phyloP scores from a whole-genome alignment of 495 filamentous ascomycete genomes.

The Acidomyces sp. region DNA sequence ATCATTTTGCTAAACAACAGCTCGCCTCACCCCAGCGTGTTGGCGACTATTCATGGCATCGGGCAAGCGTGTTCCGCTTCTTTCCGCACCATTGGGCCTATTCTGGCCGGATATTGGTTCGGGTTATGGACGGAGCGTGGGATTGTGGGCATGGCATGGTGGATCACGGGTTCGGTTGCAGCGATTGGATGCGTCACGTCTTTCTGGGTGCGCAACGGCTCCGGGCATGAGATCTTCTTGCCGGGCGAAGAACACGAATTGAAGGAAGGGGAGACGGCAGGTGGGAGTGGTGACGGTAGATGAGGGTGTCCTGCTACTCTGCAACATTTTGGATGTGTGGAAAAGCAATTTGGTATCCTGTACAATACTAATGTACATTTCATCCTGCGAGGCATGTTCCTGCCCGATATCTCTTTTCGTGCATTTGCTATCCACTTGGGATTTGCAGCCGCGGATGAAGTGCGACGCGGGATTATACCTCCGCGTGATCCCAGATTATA shows the following conservation, averaged over 20 bases:
- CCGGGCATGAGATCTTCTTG: slow-evolving; percentile 26
- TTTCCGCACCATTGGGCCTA: slow-evolving; percentile 23
- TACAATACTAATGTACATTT: no score
- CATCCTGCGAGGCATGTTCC: no score
- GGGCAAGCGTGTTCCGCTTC: slow-evolving; percentile 22
- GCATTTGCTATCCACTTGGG: no score
- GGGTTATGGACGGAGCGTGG: slow-evolving; percentile 24
- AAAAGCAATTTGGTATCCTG: no score
- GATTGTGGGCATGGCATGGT: slow-evolving; percentile 24
- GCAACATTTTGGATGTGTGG: no score
- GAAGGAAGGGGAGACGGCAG: slow-evolving; percentile 11
- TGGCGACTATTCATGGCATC: slow-evolving; percentile 25
- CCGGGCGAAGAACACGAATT: slow-evolving; percentile 20
- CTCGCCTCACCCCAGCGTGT: slow-evolving; percentile 24
- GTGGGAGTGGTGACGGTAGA: slow-evolving; percentile 13
- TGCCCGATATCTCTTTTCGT: no score
- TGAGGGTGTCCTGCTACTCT: no score
- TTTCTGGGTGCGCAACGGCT: slow-evolving; percentile 25
- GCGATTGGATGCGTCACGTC: slow-evolving; percentile 21
- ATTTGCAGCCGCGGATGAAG: no score
- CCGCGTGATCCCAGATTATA: no score
- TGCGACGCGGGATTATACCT: no score
- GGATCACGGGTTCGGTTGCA: slow-evolving; percentile 18
- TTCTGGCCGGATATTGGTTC: slow-evolving; percentile 24
- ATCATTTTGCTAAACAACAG: slow-evolving; percentile 27